These are phyloP conservation scores for Haematococcus lacustris DNA, from an alignment of 139 green algal genomes.

Conservation along the genomic window DNA sequence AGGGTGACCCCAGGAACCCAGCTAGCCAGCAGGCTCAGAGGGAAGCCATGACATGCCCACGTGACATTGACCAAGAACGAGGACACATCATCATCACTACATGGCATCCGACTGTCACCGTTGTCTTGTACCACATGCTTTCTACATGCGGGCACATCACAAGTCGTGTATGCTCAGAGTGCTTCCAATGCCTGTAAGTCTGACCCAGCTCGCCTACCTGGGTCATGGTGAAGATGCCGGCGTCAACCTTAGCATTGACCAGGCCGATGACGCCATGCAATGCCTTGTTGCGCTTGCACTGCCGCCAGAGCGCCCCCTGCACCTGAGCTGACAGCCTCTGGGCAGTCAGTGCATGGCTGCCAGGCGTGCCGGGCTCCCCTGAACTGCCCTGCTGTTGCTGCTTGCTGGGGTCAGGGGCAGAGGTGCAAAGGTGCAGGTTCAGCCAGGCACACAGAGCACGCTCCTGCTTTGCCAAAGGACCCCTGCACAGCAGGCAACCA, in stretches of 20 bases:
- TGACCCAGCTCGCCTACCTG: neutral
- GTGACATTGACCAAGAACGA: too few relatives aligned
- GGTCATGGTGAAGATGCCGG: neutral
- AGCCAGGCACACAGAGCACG: constrained; percentile 16
- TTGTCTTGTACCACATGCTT: too few relatives aligned
- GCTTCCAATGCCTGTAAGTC: too few relatives aligned
- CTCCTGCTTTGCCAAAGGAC: constrained; percentile 15
- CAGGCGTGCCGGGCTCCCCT: neutral
- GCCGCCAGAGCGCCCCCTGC: constrained; percentile 10
- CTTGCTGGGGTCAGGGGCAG: neutral
- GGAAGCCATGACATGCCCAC: too few relatives aligned
- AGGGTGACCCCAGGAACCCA: too few relatives aligned
- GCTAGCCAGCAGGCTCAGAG: too few relatives aligned
- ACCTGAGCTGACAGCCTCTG: constrained; percentile 8
- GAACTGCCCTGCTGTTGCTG: too few relatives aligned
- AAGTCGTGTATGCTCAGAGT: too few relatives aligned
- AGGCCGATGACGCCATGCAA: neutral
- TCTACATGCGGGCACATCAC: too few relatives aligned
- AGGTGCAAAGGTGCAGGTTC: constrained; percentile 12
- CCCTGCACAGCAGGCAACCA: too few relatives aligned
- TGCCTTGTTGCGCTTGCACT: constrained; percentile 1
- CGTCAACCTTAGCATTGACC: constrained; percentile 4
- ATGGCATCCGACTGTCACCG: too few relatives aligned
- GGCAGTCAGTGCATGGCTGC: neutral
- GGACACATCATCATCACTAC: too few relatives aligned